Base-by-base conservation (phyloP, 257 asterid genomes). In the Pogostemon cablin region DNA sequence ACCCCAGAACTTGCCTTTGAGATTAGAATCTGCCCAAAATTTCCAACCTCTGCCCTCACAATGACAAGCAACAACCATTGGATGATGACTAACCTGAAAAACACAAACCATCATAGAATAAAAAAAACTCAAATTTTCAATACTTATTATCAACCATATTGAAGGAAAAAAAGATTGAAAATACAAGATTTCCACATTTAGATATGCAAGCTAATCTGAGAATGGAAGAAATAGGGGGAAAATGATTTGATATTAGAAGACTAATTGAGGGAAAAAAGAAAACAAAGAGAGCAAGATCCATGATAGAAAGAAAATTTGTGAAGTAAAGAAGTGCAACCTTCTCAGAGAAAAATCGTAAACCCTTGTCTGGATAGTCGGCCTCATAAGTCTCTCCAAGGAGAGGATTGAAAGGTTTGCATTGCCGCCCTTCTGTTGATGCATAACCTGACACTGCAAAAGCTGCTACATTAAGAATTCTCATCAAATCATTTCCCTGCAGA, bases 401-500 rank as follows among this genome's bases (percentile, higher is more conserved):
- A 81, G 99, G 99, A 85, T 95, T 95, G 80, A 95, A 95, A 37
- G 99, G 98, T 83, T 95, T 95, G 86, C 99, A 95, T 67, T 91
- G 98, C 53, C 96, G 83, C 65, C 99, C 99, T 75, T 95, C 98
- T 38, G 99, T 95, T 63, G 99, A 95, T 69, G 99, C 93, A 76
- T 95, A 91, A 72, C 99, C 96, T 75, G 99, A 95, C 69, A 91
- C 97, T n/a, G 99, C 99, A 80, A 93, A 93, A 83, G 98, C 96
- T 71, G 96, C 98, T 78, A 91, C 84, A 68, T 93, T 86, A 67
- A 93, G 86, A 74, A 93, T 86, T 86, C 98, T 91, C 96, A 89
- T 91, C 88, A 91, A 83, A 82, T 95, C 96, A 74, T 95, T 86
- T 65, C 96, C 99, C 99, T 95, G 95, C 75, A 84, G 75, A 73